Conservation (phyloP, 441 rosid species). For the Erodium chrysanthum region DNA sequence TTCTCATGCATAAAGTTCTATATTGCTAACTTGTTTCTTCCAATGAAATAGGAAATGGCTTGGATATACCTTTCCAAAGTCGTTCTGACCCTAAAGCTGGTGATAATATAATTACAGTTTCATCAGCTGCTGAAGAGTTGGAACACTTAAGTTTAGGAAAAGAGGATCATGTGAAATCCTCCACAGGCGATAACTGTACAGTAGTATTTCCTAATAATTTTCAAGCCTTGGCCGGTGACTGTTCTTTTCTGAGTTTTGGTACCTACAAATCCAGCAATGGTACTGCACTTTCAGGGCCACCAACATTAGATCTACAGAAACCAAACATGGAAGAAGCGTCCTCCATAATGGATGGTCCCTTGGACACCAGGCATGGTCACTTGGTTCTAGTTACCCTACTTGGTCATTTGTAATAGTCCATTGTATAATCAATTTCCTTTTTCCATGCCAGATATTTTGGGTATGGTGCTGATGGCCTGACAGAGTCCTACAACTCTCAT, state of each 20-base stretch:
- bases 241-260: slow-evolving; percentile 46
- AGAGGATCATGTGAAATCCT: slow-evolving; percentile 18
- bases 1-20: not conserved
- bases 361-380: slow-evolving; percentile 25
- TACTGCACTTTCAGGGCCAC: slow-evolving; percentile 15
- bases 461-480: slow-evolving; percentile 18
- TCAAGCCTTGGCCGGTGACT: slow-evolving; percentile 36
- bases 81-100: slow-evolving; percentile 18
- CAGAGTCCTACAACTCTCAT: slow-evolving; percentile 19
- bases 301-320: slow-evolving; percentile 17
- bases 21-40: slow-evolving; percentile 5
- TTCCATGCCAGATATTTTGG: slow-evolving; percentile 25
- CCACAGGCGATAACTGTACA: slow-evolving; percentile 18
- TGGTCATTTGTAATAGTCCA: not conserved
- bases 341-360: slow-evolving; percentile 16
- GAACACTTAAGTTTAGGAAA: slow-evolving; percentile 26
- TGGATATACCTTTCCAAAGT: slow-evolving; percentile 16
- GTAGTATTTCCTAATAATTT: slow-evolving; percentile 40
- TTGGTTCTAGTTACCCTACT: slow-evolving; percentile 1
- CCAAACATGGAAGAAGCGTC: slow-evolving; percentile 19
- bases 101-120: slow-evolving; percentile 18
- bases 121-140: slow-evolving; percentile 26
- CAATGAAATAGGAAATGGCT: slow-evolving; percentile 19
- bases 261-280: slow-evolving; percentile 31
- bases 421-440: slow-evolving; percentile 10